Evolutionary conservation across 1,139 yeast genomes (phyloP).

Genomic region (Lodderomyces margitis): DNA sequence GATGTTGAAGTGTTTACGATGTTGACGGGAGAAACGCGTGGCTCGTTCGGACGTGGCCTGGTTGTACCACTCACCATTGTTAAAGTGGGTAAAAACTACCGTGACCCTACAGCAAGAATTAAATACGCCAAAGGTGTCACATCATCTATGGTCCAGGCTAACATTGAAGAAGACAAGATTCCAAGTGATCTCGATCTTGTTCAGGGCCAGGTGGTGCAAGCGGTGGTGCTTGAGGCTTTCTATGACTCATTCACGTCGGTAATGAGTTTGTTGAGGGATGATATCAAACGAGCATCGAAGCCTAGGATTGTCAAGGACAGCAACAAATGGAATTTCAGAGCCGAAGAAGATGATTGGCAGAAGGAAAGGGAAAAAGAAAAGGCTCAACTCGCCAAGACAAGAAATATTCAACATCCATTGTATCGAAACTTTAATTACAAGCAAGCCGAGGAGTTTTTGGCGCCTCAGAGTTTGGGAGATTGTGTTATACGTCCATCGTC

Average conservation of each 20-base stretch:
- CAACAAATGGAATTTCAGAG: slow-evolving; percentile 78
- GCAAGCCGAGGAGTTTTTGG: slow-evolving; percentile 92
- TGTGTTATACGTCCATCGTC: slow-evolving; percentile 94
- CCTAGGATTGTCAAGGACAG: slow-evolving; percentile 55
- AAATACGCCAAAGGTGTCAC: slow-evolving; percentile 60
- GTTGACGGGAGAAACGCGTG: slow-evolving; percentile 83
- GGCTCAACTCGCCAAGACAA: slow-evolving; percentile 51
- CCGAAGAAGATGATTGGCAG: slow-evolving; percentile 67
- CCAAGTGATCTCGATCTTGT: slow-evolving; percentile 51
- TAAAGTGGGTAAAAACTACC: slow-evolving; percentile 47
- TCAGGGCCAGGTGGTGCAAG: slow-evolving; percentile 83
- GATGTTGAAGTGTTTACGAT: slow-evolving; percentile 78
- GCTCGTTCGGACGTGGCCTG: slow-evolving; percentile 65
- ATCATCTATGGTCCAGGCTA: slow-evolving; percentile 74
- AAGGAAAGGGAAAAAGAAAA: slow-evolving; percentile 58
- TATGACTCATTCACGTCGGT: slow-evolving; percentile 73
- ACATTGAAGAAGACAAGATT: slow-evolving; percentile 63
- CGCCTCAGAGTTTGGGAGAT: slow-evolving; percentile 87
- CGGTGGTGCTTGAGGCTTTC: slow-evolving; percentile 68
- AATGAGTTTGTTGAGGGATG: slow-evolving; percentile 67
- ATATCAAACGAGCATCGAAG: slow-evolving; percentile 57
- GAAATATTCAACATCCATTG: slow-evolving; percentile 89
- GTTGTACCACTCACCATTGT: slow-evolving; percentile 75
- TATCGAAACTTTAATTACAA: slow-evolving; percentile 78
- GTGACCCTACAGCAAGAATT: slow-evolving; percentile 35